Conservation (phyloP, 108 stramenopile genomes). For the Skeletonema menzelii region DNA sequence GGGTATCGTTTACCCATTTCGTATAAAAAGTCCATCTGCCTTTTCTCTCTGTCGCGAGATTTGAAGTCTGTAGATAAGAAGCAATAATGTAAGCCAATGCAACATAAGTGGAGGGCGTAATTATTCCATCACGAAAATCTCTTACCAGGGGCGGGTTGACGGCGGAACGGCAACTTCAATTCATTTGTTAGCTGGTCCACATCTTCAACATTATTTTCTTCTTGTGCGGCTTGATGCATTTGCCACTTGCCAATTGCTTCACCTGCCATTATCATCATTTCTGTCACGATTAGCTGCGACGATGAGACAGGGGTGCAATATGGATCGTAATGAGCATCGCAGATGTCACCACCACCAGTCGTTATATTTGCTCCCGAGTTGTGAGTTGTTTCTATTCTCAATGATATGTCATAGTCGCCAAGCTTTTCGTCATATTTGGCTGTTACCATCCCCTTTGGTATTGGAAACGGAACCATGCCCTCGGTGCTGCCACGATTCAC, state of each 20-base stretch:
- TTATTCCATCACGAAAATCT: neutral
- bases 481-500: constrained; percentile 64
- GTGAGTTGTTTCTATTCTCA: constrained; percentile 66
- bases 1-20: constrained; percentile 66
- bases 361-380: constrained; percentile 72
- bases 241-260: constrained; percentile 83
- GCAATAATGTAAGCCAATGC: neutral
- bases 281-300: constrained; percentile 66
- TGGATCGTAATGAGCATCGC: constrained; percentile 21
- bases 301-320: constrained; percentile 59
- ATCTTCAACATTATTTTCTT: constrained; percentile 2
- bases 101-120: neutral
- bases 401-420: constrained; percentile 34
- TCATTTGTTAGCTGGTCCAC: constrained; percentile 28
- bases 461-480: constrained; percentile 61
- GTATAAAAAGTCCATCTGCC: constrained; percentile 54
- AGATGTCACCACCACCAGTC: constrained; percentile 15
- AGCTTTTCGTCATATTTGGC: constrained; percentile 30
- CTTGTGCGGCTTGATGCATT: constrained; percentile 24
- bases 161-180: constrained; percentile 63
- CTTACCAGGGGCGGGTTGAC: constrained; percentile 62
- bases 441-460: constrained; percentile 57
- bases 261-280: constrained; percentile 88
- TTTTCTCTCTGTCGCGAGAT: constrained; percentile 47
- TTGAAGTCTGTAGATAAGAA: constrained; percentile 41